These are phyloP conservation scores for Arthrobotrys sinensis DNA, from an alignment of 2,329 filamentous ascomycete genomes.

Conservation along the genomic window DNA sequence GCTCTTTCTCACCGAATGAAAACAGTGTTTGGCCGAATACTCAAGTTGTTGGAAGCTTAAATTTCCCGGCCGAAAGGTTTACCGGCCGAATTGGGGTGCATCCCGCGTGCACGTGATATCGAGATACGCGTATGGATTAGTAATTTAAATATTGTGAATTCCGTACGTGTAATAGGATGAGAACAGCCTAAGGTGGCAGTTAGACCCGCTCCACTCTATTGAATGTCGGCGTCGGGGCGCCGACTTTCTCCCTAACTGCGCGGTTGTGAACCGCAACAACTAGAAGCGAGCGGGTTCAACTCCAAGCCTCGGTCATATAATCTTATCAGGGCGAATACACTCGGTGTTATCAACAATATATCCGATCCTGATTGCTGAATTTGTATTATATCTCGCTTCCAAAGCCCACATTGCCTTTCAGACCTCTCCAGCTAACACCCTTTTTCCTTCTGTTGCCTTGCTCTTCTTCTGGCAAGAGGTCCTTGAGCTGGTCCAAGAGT, in stretches of 20 bases:
- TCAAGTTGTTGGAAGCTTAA: background rate
- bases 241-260: too few species aligned
- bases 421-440: conserved; percentile 40
- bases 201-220: background rate
- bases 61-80: conserved; percentile 13
- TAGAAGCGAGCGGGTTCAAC: too few species aligned
- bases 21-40: conserved; percentile 9
- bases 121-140: background rate
- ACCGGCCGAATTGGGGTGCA: background rate
- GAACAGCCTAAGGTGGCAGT: background rate
- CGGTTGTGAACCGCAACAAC: too few species aligned
- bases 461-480: conserved; percentile 41
- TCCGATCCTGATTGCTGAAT: too few species aligned
- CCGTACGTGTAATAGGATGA: background rate
- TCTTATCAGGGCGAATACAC: too few species aligned
- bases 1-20: background rate
- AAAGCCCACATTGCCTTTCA: conserved; percentile 56
- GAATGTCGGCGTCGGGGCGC: background rate
- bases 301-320: too few species aligned
- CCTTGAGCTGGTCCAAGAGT: conserved; percentile 32
- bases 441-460: conserved; percentile 14
- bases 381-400: conserved; percentile 20
- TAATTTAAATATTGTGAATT: background rate
- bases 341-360: too few species aligned
- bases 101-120: background rate